Base-by-base conservation (phyloP, 768 basidiomycete species). In the Lactifluus echinatus region DNA sequence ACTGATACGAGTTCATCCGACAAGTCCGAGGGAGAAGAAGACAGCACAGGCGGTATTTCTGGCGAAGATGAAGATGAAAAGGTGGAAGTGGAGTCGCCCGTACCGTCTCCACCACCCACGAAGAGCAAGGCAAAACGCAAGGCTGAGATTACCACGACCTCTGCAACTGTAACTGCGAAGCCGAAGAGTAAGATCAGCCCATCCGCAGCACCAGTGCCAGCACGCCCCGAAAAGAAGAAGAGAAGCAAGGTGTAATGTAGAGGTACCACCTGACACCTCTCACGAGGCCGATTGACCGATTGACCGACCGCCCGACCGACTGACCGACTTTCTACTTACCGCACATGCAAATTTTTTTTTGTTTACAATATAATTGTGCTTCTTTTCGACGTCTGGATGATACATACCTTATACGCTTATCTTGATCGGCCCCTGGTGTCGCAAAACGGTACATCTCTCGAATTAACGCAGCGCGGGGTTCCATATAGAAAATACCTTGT, bases 151-250 rank as follows among this genome's bases (percentile, higher is more conserved):
- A 61, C 57, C 14, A 47, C 59, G 36, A 8, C 33, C 40, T 34
- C 50, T 33, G n/a, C 26, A 36, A 31, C 28, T 49, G 50, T 17
- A 36, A 31, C 28, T 49, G 50, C 21, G 14, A 56, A 50, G 31
- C 36, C 57, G 46, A 59, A 59, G 48, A 15, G 57, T 21, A 56
- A 49, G 55, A 31, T 39, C 29, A 55, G 48, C 47, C 39, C 47
- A 10, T 24, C 58, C 26, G 39, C 48, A 37, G 53, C 17, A 28
- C 47, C 47, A 12, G 28, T 44, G 34, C 42, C 53, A 36, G 48
- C 58, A 34, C 67, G 69, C 71, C 63, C 65, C 44, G 66, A 74
- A 36, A 75, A 71, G 54, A 77, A 76, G 68, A 80, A 81, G 68
- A 67, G 74, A 59, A 71, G 71, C 60, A 70, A 66, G 59, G 63